Evolutionary conservation across 2,329 filamentous ascomycete genomes (phyloP).

Genomic region (Xylaria sp.): DNA sequence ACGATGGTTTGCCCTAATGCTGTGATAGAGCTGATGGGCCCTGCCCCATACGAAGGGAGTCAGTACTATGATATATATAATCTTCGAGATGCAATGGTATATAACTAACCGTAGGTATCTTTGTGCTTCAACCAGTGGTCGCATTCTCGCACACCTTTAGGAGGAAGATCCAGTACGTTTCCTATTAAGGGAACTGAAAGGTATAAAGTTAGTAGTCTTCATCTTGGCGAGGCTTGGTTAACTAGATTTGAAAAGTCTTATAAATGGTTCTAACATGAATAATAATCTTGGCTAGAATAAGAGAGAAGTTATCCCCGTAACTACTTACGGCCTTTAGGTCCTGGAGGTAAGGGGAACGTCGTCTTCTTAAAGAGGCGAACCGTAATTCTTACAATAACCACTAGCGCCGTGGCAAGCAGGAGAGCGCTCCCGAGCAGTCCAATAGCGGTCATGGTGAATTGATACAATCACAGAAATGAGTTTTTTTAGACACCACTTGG

Average conservation of each 20-base stretch:
- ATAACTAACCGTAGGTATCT: conserved; percentile 46
- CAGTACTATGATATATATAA: neutral
- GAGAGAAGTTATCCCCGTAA: neutral
- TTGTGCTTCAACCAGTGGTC: conserved; percentile 56
- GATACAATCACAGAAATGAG: neutral
- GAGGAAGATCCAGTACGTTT: conserved; percentile 61
- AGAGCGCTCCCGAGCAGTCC: neutral
- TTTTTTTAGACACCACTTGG: neutral
- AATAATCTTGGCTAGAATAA: neutral
- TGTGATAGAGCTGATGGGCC: conserved; percentile 53
- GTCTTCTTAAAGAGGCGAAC: neutral
- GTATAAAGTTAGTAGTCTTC: conserved; percentile 26
- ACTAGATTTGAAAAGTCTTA: neutral
- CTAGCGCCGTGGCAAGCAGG: conserved; percentile 5
- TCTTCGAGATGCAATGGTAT: neutral
- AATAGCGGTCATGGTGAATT: neutral
- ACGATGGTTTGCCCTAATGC: conserved; percentile 54
- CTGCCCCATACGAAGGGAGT: conserved; percentile 29
- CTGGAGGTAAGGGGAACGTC: conserved; percentile 54
- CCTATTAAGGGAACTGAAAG: conserved; percentile 56
- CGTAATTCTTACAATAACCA: neutral
- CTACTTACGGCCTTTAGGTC: conserved; percentile 53
- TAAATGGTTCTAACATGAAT: neutral
- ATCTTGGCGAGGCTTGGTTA: neutral
- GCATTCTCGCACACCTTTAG: conserved; percentile 49